These are phyloP conservation scores for Diplodia sapinea DNA, from an alignment of 2,329 filamentous ascomycete species.

Conservation along the genomic window DNA sequence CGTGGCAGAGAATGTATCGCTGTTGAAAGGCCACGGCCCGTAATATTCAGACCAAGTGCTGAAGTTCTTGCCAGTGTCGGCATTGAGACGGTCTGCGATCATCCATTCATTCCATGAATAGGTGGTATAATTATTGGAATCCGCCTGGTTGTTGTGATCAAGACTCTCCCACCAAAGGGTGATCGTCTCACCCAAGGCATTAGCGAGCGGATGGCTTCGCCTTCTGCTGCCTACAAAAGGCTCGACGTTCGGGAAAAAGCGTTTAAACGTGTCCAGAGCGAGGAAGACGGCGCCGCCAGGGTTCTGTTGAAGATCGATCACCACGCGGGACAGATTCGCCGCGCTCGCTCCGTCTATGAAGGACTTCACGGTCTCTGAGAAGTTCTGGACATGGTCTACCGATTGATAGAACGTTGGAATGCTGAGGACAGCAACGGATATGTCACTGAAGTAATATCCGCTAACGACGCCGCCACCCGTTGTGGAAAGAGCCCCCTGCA, in stretches of 20 bases:
- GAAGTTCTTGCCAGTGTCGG: constrained; percentile 45
- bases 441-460: too few relatives aligned
- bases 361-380: too few relatives aligned
- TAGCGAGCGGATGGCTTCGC: constrained; percentile 36
- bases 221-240: constrained; percentile 39
- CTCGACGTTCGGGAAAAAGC: constrained; percentile 30
- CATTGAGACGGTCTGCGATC: constrained; percentile 38
- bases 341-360: too few relatives aligned
- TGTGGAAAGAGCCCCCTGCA: too few relatives aligned
- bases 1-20: constrained; percentile 48
- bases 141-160: constrained; percentile 31
- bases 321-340: too few relatives aligned
- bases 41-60: constrained; percentile 52
- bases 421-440: too few relatives aligned
- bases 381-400: too few relatives aligned
- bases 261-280: too few relatives aligned
- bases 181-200: constrained; percentile 34
- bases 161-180: constrained; percentile 15
- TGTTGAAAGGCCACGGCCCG: constrained; percentile 45
- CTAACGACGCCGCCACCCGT: too few relatives aligned
- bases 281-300: too few relatives aligned
- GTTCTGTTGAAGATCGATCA: too few relatives aligned
- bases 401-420: too few relatives aligned
- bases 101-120: neutral
- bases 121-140: constrained; percentile 36